Percentiles rank a stretch among this genome's conserved stretches.
phyloP scores from a whole-genome alignment of 108 stramenopile genomes.

The Stephanodiscus minutulus region DNA sequence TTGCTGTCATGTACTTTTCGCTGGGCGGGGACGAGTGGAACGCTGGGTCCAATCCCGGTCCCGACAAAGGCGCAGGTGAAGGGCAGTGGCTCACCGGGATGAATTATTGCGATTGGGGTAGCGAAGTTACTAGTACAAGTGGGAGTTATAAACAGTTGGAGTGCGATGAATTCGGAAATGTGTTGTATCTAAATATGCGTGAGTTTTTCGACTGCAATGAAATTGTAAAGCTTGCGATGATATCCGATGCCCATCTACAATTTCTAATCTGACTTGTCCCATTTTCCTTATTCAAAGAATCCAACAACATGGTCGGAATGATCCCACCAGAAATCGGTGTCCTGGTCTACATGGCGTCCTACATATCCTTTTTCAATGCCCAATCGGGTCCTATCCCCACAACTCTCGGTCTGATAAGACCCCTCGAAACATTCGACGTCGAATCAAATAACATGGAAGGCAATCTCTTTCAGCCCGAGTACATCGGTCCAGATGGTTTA shows the following conservation, averaged over 20 bases:
- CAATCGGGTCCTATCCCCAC: slow-evolving; percentile 43
- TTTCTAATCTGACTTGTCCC: not conserved
- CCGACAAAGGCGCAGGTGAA: slow-evolving; percentile 14
- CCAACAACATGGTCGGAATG: slow-evolving; percentile 56
- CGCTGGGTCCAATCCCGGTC: slow-evolving; percentile 44
- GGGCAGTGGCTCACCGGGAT: slow-evolving; percentile 41
- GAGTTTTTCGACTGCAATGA: slow-evolving; percentile 6
- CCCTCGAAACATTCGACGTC: slow-evolving; percentile 52
- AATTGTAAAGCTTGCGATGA: not conserved
- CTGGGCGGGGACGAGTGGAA: slow-evolving; percentile 71
- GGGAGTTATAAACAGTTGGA: slow-evolving; percentile 34
- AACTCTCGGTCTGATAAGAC: slow-evolving; percentile 34
- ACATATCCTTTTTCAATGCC: slow-evolving; percentile 48
- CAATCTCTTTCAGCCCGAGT: slow-evolving; percentile 45
- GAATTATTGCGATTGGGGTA: slow-evolving; percentile 52
- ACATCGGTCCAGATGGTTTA: slow-evolving; percentile 34
- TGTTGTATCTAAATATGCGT: slow-evolving; percentile 51
- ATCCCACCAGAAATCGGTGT: slow-evolving; percentile 66
- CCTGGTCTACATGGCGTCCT: slow-evolving; percentile 41
- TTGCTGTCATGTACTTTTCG: slow-evolving; percentile 78
- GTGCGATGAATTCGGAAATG: slow-evolving; percentile 53
- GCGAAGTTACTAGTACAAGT: slow-evolving; percentile 12
- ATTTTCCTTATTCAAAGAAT: slow-evolving; percentile 30
- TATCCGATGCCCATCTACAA: not conserved
- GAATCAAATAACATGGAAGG: slow-evolving; percentile 50